Conservation (phyloP, 2,329 filamentous ascomycete genomes). For the Diaporthe citriasiana region DNA sequence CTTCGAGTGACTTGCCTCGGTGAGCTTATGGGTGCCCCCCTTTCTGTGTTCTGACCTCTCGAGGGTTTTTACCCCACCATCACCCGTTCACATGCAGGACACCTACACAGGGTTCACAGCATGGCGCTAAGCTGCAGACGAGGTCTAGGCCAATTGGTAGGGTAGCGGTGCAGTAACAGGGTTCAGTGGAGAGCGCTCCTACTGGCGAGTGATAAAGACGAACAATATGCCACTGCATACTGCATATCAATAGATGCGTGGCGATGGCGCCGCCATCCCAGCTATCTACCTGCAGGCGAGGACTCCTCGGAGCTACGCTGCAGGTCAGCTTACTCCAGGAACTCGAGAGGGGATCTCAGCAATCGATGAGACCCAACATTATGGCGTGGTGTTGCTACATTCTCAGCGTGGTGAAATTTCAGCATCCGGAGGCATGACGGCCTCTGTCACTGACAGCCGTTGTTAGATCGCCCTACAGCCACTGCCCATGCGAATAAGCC, state of each 20-base stretch:
- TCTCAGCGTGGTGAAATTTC: background rate
- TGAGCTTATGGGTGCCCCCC: background rate
- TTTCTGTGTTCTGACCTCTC: background rate
- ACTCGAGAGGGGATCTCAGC: background rate
- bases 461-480: background rate
- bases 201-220: slow-evolving; percentile 7
- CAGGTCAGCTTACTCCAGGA: slow-evolving; percentile 9
- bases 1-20: background rate
- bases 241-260: background rate
- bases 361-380: background rate
- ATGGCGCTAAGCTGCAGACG: slow-evolving; percentile 24
- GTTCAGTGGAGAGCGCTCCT: background rate
- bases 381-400: background rate
- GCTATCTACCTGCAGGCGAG: background rate
- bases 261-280: slow-evolving; percentile 14
- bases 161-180: slow-evolving; percentile 9
- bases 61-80: slow-evolving; percentile 5
- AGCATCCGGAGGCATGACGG: background rate
- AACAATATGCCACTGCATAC: background rate
- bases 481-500: background rate
- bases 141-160: background rate
- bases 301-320: background rate
- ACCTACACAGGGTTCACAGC: background rate
- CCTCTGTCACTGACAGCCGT: background rate
- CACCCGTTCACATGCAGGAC: slow-evolving; percentile 16